Evolutionary conservation across 2,329 filamentous ascomycete genomes (phyloP), one percentile per base, ranked within the genome.

Genomic region (Trematosphaeria pertusa): DNA sequence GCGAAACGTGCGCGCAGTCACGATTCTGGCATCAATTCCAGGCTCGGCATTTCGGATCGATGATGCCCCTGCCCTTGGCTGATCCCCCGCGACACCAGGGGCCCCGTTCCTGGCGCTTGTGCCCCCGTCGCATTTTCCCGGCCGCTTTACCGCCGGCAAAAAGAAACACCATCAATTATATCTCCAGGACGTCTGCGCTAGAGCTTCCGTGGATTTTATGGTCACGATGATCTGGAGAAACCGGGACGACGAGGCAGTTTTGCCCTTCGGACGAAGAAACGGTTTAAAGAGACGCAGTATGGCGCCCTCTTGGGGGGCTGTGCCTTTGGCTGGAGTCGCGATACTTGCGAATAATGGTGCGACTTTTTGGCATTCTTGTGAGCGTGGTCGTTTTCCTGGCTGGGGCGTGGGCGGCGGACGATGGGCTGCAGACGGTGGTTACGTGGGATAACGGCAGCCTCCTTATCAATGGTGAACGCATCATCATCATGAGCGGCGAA

Each of bases 401-500:
- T 18, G 46, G 52, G 19, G 54, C 48, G 4, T 33, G 58, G 9
- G 60, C 62, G n/a, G 55, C 52, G 26, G 54, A 65, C 35, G 62
- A 67, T 58, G 63, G 62, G 21, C 51, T 65, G 7, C 61, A 61
- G 35, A 64, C 52, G 19, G 60, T 71, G 1, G 80, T 82, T 3
- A 69, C 73, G 3, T 82, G 80, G 80, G 80, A 82, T 52, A 67
- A 74, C 33, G 80, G 80, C 52, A 81, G 77, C 43, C 67, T 82
- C 19, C 69, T 71, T 3, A 67, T 82, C 52, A 78, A 81, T 46
- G 77, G 77, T 28, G 71, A 75, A 46, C 71, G 78, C 19, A 59
- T 80, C 3, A 77, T 78, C 36, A 69, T 81, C 20, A 78, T 77
- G 52, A 72, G 71, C 1, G 78, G 74, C 18, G 79, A 82, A 51